phyloP scores from a whole-genome alignment of 2,329 filamentous ascomycete species.

The Leptosphaerulina australis region DNA sequence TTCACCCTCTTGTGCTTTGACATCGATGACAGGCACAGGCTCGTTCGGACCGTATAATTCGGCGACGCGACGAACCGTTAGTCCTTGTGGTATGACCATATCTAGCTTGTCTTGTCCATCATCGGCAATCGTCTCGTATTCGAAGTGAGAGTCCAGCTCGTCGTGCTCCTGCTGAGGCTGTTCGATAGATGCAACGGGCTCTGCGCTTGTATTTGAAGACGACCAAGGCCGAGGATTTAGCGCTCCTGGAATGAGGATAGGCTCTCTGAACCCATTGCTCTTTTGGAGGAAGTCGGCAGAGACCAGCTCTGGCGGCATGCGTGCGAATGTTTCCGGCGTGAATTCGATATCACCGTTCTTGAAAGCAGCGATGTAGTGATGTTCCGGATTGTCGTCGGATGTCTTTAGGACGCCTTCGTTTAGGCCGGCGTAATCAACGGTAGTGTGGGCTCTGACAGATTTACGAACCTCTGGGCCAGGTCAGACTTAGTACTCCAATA shows the following conservation, averaged over 20 bases:
- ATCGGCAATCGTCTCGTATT: conserved; percentile 59
- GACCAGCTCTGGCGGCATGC: conserved; percentile 67
- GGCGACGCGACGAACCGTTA: conserved; percentile 68
- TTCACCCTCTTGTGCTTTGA: conserved; percentile 70
- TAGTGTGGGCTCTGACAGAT: conserved; percentile 67
- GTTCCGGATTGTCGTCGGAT: conserved; percentile 67
- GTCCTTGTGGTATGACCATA: conserved; percentile 69
- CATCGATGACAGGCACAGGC: conserved; percentile 70
- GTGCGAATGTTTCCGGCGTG: conserved; percentile 65
- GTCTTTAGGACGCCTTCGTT: conserved; percentile 70
- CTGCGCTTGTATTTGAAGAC: background rate
- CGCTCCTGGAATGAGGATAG: conserved; percentile 68
- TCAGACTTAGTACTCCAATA: conserved; percentile 37
- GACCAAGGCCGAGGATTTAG: conserved; percentile 60
- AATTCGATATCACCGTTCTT: conserved; percentile 68
- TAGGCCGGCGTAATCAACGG: conserved; percentile 71
- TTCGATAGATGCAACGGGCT: conserved; percentile 28
- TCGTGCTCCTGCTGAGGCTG: conserved; percentile 17
- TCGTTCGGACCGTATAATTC: conserved; percentile 69
- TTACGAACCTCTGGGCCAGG: conserved; percentile 62
- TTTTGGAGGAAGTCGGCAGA: conserved; percentile 68
- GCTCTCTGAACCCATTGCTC: conserved; percentile 67
- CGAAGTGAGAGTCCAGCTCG: conserved; percentile 45
- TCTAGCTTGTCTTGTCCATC: conserved; percentile 69
- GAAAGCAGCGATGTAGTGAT: conserved; percentile 71